Evolutionary conservation across 2,329 filamentous ascomycete genomes (phyloP), one percentile per base, ranked within the genome.

Genomic region (Epichloe sp.): DNA sequence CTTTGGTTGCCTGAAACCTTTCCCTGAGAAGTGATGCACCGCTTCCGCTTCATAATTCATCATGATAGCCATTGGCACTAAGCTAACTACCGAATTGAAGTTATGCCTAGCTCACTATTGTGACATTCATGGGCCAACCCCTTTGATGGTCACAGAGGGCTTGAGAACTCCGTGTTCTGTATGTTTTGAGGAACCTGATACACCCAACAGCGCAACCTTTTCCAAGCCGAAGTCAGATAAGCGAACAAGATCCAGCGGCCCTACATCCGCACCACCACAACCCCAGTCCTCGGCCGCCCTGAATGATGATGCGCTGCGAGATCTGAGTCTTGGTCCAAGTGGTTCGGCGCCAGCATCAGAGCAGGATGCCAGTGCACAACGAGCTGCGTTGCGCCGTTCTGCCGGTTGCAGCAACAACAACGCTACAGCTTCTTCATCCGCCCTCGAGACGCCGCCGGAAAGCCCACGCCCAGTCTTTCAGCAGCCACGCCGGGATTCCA

Each of bases 101-200:
- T 69, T 85, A 62, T 83, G 80, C 64, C 73, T 85, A 59, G 82
- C 82, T 60, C 81, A 85, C 64, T 85, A 84, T 63, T 85, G 82
- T 72, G 82, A 85, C 64, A 73, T 79, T 55, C 82, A 85, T 67
- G 82, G 82, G 55, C 82, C 82, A 47, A 85, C 81, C 45, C 81
- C 81, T 47, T 66, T 85, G 53, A 83, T 85, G 77, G 81, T 84
- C 60, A 85, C 82, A 37, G 80, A 85, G 63, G 80, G 80, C 47
- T 67, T 83, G 14, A 78, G 79, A 2, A 76, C 79, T 12, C 72
- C 77, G 46, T 85, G 82, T 60, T 70, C 71, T 52, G 70, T 73
- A 58, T 85, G 82, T 62, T 77, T 73, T 60, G 77, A 82, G 36
- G 63, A 67, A 42, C 35, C 50, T 26, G 47, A 54, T 49, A 44